These are phyloP conservation scores for Cystofilobasidium macerans DNA, from an alignment of 768 basidiomycete species.

Conservation along the genomic window DNA sequence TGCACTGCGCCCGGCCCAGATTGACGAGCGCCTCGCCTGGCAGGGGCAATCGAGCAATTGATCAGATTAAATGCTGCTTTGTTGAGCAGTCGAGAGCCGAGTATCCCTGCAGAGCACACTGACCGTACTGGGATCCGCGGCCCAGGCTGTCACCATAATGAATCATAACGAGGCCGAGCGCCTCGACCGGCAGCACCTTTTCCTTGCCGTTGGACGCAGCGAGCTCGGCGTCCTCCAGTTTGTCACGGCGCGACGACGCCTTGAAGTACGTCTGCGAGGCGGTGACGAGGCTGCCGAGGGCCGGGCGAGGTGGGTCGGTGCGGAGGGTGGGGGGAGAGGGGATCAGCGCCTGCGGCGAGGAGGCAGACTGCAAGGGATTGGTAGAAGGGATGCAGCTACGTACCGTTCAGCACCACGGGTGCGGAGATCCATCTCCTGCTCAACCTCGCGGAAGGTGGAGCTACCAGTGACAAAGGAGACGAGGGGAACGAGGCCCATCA, in stretches of 20 bases:
- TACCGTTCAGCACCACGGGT: slow-evolving; percentile 63
- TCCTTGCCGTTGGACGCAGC: slow-evolving; percentile 49
- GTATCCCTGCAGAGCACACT: slow-evolving; percentile 27
- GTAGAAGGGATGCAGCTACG: slow-evolving; percentile 31
- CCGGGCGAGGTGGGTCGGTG: no score
- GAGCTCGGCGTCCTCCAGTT: slow-evolving; percentile 45
- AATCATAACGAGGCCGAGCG: slow-evolving; percentile 76
- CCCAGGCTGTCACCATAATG: slow-evolving; percentile 69
- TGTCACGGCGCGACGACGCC: slow-evolving; percentile 62
- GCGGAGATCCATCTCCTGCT: slow-evolving; percentile 71
- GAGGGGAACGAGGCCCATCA: neutral
- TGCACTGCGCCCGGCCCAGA: slow-evolving; percentile 73
- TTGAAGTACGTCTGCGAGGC: slow-evolving; percentile 64
- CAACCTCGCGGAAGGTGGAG: slow-evolving; percentile 68
- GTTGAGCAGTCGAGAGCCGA: neutral
- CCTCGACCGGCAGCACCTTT: slow-evolving; percentile 65
- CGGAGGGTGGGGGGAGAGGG: no score
- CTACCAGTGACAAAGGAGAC: slow-evolving; percentile 31
- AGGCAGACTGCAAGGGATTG: neutral
- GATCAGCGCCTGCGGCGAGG: no score
- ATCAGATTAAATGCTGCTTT: no score
- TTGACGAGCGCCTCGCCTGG: slow-evolving; percentile 63
- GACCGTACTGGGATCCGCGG: slow-evolving; percentile 64
- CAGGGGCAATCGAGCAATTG: neutral
- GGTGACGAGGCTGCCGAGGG: slow-evolving; percentile 52